Conservation (phyloP, 495 filamentous ascomycete species). For the Clavariopsis aquatica region DNA sequence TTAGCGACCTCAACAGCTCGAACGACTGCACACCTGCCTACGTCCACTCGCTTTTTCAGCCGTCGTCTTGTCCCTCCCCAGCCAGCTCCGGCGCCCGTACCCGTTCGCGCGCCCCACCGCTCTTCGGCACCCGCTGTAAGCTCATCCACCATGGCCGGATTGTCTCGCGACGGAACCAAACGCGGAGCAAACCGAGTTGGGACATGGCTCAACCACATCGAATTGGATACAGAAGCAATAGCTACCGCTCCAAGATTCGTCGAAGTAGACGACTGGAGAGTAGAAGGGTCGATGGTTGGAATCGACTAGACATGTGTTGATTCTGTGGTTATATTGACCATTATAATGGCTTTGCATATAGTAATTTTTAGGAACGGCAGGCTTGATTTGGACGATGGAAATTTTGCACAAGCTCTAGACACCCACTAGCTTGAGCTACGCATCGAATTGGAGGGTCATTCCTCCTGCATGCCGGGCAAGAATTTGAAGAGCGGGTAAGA, state of each 20-base stretch:
- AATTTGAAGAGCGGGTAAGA: not conserved
- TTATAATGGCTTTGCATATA: constrained; percentile 1
- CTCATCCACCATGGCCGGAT: constrained; percentile 38
- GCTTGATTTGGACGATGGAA: not conserved
- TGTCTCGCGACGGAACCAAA: constrained; percentile 32
- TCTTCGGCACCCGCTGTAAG: constrained; percentile 14
- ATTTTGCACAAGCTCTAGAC: not conserved
- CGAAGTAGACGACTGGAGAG: constrained; percentile 32
- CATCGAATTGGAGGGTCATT: not conserved
- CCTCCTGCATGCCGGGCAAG: not conserved
- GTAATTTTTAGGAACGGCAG: not conserved
- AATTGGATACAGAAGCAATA: constrained; percentile 33
- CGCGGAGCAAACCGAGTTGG: constrained; percentile 37
- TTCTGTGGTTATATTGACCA: not conserved
- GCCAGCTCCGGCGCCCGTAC: not conserved
- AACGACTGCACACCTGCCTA: constrained; percentile 22
- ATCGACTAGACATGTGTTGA: constrained; percentile 19
- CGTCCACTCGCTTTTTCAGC: constrained; percentile 23
- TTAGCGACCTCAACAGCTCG: constrained; percentile 19
- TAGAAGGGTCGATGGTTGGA: constrained; percentile 25
- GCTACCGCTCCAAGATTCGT: constrained; percentile 15
- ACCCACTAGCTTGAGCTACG: constrained; percentile 1
- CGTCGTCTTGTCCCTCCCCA: constrained; percentile 16
- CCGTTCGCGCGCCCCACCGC: constrained; percentile 8
- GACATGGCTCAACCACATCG: constrained; percentile 38